Percentiles rank a stretch among this genome's conserved stretches.
Evolutionary conservation across 2,329 filamentous ascomycete species (phyloP).

Genomic region (Xylaria sp.): DNA sequence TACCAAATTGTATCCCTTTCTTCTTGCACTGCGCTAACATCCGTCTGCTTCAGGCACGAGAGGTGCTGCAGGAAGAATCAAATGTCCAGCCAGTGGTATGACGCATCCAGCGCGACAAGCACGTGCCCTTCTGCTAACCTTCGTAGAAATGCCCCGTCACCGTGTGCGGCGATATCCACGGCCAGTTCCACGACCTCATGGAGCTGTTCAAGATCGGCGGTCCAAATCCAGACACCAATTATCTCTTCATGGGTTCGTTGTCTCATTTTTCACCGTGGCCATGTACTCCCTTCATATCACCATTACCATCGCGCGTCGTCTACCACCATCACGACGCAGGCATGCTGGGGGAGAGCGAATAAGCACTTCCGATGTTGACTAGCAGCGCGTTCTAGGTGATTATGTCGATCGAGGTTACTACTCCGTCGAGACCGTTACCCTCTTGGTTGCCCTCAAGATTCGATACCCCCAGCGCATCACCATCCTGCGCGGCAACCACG

Average conservation of each 20-base stretch:
- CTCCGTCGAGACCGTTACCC: constrained; percentile 96
- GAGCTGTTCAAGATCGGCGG: constrained; percentile 99
- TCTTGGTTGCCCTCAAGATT: constrained; percentile 96
- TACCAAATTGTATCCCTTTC: background rate
- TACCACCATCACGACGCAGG: background rate
- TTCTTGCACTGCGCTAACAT: constrained; percentile 48
- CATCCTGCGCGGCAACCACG: constrained; percentile 98
- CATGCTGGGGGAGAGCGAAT: constrained; percentile 1
- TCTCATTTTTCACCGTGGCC: constrained; percentile 4
- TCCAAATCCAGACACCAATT: constrained; percentile 98
- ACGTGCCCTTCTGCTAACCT: constrained; percentile 23
- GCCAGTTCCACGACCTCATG: constrained; percentile 99
- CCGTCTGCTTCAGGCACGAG: constrained; percentile 74
- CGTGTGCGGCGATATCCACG: constrained; percentile 98
- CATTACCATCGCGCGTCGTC: background rate
- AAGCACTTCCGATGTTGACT: constrained; percentile 32
- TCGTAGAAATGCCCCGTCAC: constrained; percentile 95
- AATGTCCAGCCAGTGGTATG: constrained; percentile 98
- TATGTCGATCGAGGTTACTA: constrained; percentile 99
- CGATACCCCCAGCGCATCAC: constrained; percentile 98
- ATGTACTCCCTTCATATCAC: background rate
- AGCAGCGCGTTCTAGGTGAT: constrained; percentile 70
- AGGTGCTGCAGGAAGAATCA: constrained; percentile 96
- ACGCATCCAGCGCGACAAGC: constrained; percentile 40
- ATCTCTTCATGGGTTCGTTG: constrained; percentile 93